A percentile compares a stretch with the other conserved stretches of the same genome.
phyloP scores from a whole-genome alignment of 163 green algal genomes.

The Chlorella variabilis region DNA sequence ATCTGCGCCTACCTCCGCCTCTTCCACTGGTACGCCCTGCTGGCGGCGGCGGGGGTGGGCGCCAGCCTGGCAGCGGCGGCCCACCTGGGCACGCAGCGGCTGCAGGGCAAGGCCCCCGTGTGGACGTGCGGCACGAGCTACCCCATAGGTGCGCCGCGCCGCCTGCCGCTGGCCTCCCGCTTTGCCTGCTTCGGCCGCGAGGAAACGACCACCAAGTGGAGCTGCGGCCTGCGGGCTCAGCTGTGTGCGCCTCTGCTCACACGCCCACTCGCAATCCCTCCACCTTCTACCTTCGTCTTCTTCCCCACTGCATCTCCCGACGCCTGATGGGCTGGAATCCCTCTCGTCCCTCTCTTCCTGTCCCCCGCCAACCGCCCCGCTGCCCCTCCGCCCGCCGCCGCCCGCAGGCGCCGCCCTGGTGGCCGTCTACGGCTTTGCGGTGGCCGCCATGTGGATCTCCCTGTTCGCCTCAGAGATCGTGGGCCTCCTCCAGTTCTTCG shows the following conservation, averaged over 20 bases:
- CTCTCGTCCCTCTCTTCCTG: no score
- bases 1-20: conserved; percentile 50
- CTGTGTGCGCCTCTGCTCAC: no score
- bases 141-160: conserved; percentile 25
- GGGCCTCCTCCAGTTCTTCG: conserved; percentile 74
- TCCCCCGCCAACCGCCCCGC: background rate
- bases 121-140: conserved; percentile 38
- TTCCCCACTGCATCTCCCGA: no score
- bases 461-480: conserved; percentile 68
- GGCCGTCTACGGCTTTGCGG: conserved; percentile 67
- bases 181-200: background rate
- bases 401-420: conserved; percentile 50
- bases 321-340: no score
- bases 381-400: background rate
- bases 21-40: conserved; percentile 43
- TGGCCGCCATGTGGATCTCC: conserved; percentile 91
- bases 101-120: background rate
- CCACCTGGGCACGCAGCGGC: conserved; percentile 46
- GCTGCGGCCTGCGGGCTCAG: no score
- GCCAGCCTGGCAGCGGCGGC: conserved; percentile 41
- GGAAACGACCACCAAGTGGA: no score
- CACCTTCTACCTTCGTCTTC: no score
- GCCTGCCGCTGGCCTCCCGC: background rate
- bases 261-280: no score
- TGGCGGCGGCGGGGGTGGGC: conserved; percentile 17